Evolutionary conservation across 208 protist species (phyloP), one percentile per base, ranked within the genome.

Genomic region (Lotmaria passim): DNA sequence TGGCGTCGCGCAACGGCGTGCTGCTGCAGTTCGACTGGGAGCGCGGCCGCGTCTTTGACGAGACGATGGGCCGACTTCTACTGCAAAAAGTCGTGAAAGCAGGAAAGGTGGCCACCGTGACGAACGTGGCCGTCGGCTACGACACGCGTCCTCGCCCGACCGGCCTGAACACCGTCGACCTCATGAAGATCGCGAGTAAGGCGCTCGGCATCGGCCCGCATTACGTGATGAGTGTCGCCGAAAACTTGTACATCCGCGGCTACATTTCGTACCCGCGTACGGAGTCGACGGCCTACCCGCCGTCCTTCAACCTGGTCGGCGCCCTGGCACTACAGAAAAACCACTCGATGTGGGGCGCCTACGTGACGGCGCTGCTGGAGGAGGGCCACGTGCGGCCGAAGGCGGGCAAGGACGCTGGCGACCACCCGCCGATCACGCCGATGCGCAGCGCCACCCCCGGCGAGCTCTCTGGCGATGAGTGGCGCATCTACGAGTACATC

Each of bases 261-360:
- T 98, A 98, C 63, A 97, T 99, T 55, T 98, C 92, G 2, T 99
- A 99, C 79, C 98, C 98, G 2, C 86, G 98, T n/a, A 99, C 98
- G 11, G 98, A 99, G 76, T 96, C 89, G 19, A 98, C 93, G 11
- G 82, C 86, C 21, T 99, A 98, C 79, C 95, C 96, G n/a, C 59
- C 78, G 0, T 86, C 77, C 31, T 98, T 98, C 64, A 86, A 98
- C 67, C 77, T 98, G 12, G 58, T 36, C 7, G 81, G 78, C 47
- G 44, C 81, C 2, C 77, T 97, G 34, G 73, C 79, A 23, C 73
- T 80, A 39, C 93, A 96, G 56, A 56, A 78, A 26, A 66, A 60
- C 55, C 62, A 82, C 73, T 64, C 83, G 6, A 70, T 89, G 0
- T 97, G 93, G 91, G 88, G 93, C 30, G 69, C 26, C 33, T 89